Evolutionary conservation across 345 rosid genomes (phyloP), one percentile per base, ranked within the genome.

Genomic region (Moricandia arvensis): DNA sequence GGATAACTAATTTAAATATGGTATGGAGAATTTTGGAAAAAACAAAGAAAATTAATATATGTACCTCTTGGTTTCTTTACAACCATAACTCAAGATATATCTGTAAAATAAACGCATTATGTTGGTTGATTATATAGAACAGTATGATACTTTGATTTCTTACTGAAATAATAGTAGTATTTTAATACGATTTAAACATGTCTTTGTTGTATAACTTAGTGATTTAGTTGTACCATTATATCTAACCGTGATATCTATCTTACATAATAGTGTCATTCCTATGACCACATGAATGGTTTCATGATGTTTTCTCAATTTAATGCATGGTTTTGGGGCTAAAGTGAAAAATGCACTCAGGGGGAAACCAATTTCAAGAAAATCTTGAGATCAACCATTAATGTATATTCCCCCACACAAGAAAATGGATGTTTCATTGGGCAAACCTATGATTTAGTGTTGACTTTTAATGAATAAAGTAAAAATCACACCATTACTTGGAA

Each of bases 401-500:
- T 26, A 45, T 54, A 54, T 5, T 43, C 11, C 15, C 71, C 11
- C 27, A 45, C 60, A 9, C 8, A 33, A 26, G 18, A 49, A n/a
- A 59, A 2, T 66, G 0, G 49, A 47, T 47, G 21, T 15, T 65
- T 68, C 63, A 15, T 35, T 24, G 43, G 35, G 7, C 29, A 30
- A 30, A 16, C 63, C 6, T 74, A 37, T 68, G 63, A 49, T 75
- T 17, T 10, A 66, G 51, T 34, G 26, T 61, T 75, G 74, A 61
- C 64, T 68, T 75, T 35, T 75, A 33, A 60, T 27, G 24, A 61
- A 49, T 57, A 68, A 68, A 68, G 63, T 68, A 21, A 63, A 63
- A 68, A 66, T 51, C 72, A 74, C 29, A 13, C 4, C 45, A 45
- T 18, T 26, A 66, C 49, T 10, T 68, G 30, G 53, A 55, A 49